Percentiles rank a stretch among this genome's conserved stretches.
Evolutionary conservation across 805 yeast genomes (phyloP).

Genomic region (Metschnikowia reukaufii): DNA sequence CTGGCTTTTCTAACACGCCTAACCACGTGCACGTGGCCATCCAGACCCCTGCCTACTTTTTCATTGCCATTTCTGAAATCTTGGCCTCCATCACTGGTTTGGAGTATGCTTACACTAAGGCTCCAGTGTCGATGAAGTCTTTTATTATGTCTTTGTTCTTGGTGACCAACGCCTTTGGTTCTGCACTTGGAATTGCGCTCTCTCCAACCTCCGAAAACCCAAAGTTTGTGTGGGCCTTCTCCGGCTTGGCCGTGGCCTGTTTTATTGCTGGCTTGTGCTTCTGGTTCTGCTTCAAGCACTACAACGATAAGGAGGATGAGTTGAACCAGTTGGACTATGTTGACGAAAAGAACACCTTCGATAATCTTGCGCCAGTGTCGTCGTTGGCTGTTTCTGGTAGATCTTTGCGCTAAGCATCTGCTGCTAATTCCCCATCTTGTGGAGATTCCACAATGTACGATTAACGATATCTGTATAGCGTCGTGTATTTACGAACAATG

Average conservation of each 20-base stretch:
- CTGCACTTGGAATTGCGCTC: conserved; percentile 73
- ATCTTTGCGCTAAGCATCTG: conserved; percentile 1
- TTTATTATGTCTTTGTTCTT: conserved; percentile 65
- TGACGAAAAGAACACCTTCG: conserved; percentile 12
- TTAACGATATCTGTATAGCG: not conserved
- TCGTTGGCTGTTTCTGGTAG: conserved; percentile 21
- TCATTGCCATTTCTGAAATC: conserved; percentile 74
- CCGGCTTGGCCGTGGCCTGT: conserved; percentile 61
- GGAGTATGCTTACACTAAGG: conserved; percentile 82
- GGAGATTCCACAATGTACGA: not conserved
- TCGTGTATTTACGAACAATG: not conserved
- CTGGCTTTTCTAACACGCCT: conserved; percentile 38
- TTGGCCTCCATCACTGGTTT: conserved; percentile 79
- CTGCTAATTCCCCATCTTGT: not conserved
- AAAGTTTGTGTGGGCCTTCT: conserved; percentile 66
- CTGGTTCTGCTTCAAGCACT: conserved; percentile 58
- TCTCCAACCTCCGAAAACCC: conserved; percentile 69
- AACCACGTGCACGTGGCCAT: conserved; percentile 65
- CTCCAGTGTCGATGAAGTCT: conserved; percentile 68
- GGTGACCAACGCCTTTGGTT: conserved; percentile 72
- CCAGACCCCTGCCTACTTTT: conserved; percentile 70
- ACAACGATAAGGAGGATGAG: conserved; percentile 57
- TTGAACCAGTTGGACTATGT: conserved; percentile 51
- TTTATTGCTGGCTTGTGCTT: conserved; percentile 58
- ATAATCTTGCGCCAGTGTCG: conserved; percentile 13